Evolutionary conservation across 1,139 yeast species (phyloP), one percentile per base, ranked within the genome.

Genomic region (Diutina rugosa): DNA sequence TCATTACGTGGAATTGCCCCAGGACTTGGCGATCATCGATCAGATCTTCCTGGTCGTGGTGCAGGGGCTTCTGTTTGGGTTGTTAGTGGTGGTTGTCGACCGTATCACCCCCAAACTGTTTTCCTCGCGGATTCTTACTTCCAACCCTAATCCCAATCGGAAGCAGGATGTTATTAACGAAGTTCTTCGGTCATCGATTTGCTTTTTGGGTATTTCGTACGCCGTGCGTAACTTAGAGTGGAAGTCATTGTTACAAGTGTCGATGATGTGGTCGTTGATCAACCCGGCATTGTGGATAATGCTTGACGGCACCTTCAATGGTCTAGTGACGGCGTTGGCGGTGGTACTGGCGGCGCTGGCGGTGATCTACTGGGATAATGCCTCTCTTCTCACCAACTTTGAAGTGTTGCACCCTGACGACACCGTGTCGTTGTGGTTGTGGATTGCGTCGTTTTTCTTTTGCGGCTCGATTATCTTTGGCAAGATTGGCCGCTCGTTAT

Each of bases 201-300:
- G 95, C 7, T 82, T 90, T 63, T 71, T 90, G 59, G 97, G 97
- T 3, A 81, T 91, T 35, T 80, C 89, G 8, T 90, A 88, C 65
- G 96, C 95, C 28, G 80, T 90, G 53, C 80, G 95, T 60, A 86
- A 86, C 63, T 78, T 89, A 55, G 86, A 86, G 61, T 90, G 96
- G 96, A 72, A 79, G 51, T 82, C 90, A 0, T 80, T 89, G 21
- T 70, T 85, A 52, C 96, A 90, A 65, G 89, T 90, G 4, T 81
- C 91, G 6, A 74, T 82, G 53, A 79, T 86, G 6, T 88, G 95
- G 90, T 78, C 87, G 4, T 72, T 85, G 56, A 76, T 89, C 58
- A 88, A 87, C 69, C 87, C 95, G 0, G 82, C 89, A 16, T 72
- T 90, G 58, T 90, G 97, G 96, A 71, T 84, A 58, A 72, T 87